These are phyloP conservation scores for Starmera pachycereana DNA, from an alignment of 805 yeast genomes.

Conservation along the genomic window DNA sequence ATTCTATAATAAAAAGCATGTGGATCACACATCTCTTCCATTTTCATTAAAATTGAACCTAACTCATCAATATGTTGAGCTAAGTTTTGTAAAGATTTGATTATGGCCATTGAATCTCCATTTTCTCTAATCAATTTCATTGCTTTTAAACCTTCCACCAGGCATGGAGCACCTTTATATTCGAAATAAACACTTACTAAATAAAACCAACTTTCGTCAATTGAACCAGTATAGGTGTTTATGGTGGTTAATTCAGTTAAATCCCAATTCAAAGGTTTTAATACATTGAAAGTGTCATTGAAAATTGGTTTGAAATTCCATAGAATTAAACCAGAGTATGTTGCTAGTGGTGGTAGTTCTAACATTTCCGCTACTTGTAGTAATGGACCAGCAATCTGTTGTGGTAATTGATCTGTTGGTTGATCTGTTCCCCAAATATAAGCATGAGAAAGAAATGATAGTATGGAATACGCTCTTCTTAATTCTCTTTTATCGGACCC, in stretches of 20 bases:
- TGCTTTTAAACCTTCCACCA: conserved; percentile 59
- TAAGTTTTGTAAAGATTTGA: conserved; percentile 41
- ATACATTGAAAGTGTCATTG: conserved; percentile 33
- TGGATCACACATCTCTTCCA: conserved; percentile 95
- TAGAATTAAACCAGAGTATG: conserved; percentile 77
- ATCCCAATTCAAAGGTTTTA: conserved; percentile 25
- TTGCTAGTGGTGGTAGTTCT: conserved; percentile 76
- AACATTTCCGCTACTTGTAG: conserved; percentile 44
- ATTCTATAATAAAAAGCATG: conserved; percentile 79
- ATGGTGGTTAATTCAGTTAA: conserved; percentile 68
- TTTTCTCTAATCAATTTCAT: conserved; percentile 42
- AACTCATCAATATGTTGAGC: conserved; percentile 70
- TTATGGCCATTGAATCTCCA: conserved; percentile 28
- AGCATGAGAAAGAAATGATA: conserved; percentile 78
- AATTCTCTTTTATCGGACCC: conserved; percentile 33
- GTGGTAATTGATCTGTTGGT: conserved; percentile 57
- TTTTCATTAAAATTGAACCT: conserved; percentile 61
- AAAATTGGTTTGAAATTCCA: conserved; percentile 75
- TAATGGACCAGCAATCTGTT: conserved; percentile 62
- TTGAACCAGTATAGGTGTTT: conserved; percentile 79
- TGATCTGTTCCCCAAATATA: conserved; percentile 76
- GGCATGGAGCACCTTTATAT: conserved; percentile 63
- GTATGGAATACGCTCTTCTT: conserved; percentile 72
- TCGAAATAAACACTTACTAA: conserved; percentile 83
- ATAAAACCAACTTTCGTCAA: conserved; percentile 92